phyloP scores from a whole-genome alignment of 345 rosid species.

The Camelina neglecta region DNA sequence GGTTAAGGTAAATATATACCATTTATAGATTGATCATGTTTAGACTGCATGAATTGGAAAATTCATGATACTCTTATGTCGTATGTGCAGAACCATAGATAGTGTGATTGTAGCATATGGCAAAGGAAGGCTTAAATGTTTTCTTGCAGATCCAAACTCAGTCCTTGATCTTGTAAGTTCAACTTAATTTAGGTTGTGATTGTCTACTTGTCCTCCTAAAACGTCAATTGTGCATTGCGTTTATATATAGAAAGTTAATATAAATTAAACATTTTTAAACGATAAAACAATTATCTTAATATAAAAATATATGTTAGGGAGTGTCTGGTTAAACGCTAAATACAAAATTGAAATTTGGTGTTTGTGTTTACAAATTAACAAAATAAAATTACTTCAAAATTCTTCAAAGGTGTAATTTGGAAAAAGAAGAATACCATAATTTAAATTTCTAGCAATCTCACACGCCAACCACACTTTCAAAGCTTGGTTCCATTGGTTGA shows the following conservation, averaged over 20 bases:
- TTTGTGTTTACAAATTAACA: not conserved
- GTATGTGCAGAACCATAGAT: conserved; percentile 64
- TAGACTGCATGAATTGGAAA: not conserved
- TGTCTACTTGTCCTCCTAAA: not conserved
- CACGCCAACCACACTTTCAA: not conserved
- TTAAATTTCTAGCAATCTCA: not conserved
- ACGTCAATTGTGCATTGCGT: conserved; percentile 30
- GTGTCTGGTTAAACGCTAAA: not conserved
- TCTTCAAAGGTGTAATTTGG: not conserved
- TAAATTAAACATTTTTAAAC: not conserved
- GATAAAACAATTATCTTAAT: not conserved
- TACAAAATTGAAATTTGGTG: not conserved
- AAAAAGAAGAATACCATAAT: not conserved
- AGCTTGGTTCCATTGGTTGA: not conserved
- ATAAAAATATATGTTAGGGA: too few relatives aligned
- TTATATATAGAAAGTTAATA: not conserved
- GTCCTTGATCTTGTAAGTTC: conserved; percentile 56
- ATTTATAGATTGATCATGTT: not conserved
- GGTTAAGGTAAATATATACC: conserved; percentile 51
- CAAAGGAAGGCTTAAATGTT: conserved; percentile 54
- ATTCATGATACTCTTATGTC: not conserved
- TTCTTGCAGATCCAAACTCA: conserved; percentile 47
- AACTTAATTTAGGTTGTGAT: not conserved
- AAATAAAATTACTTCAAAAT: not conserved
- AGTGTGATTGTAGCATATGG: conserved; percentile 50